These are phyloP conservation scores for Hypoxylon sp. DNA, from an alignment of 2,329 filamentous ascomycete species.

Conservation along the genomic window DNA sequence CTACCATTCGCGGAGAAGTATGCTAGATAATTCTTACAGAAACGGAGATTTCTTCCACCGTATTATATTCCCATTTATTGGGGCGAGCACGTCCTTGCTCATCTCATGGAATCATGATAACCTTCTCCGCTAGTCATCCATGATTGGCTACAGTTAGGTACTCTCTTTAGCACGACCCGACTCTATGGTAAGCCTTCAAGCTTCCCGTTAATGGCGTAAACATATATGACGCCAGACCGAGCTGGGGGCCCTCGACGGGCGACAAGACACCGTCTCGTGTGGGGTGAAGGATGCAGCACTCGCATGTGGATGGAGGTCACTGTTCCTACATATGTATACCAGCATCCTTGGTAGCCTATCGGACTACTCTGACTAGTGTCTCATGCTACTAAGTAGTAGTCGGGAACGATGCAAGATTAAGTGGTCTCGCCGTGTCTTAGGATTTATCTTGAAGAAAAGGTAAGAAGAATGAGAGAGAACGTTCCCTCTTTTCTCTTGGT, in stretches of 20 bases:
- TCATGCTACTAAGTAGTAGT: slow-evolving; percentile 23
- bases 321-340: background rate
- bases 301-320: slow-evolving; percentile 19
- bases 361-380: slow-evolving; percentile 34
- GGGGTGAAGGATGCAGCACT: slow-evolving; percentile 30
- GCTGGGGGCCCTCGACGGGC: slow-evolving; percentile 1
- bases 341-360: slow-evolving; percentile 27
- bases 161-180: slow-evolving; percentile 22
- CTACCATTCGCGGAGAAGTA: slow-evolving; percentile 3
- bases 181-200: slow-evolving; percentile 24
- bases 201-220: slow-evolving; percentile 9
- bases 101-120: background rate
- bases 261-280: slow-evolving; percentile 16
- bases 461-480: slow-evolving; percentile 13
- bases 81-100: slow-evolving; percentile 10
- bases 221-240: slow-evolving; percentile 9
- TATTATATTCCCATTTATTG: slow-evolving; percentile 11
- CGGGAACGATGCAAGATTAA: slow-evolving; percentile 28
- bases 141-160: slow-evolving; percentile 18
- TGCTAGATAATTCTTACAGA: slow-evolving; percentile 1
- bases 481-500: slow-evolving; percentile 14
- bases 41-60: slow-evolving; percentile 1
- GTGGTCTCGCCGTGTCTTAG: slow-evolving; percentile 11
- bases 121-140: background rate
- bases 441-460: slow-evolving; percentile 13